Conservation (phyloP, 345 rosid genomes). For the Moricandia arvensis region DNA sequence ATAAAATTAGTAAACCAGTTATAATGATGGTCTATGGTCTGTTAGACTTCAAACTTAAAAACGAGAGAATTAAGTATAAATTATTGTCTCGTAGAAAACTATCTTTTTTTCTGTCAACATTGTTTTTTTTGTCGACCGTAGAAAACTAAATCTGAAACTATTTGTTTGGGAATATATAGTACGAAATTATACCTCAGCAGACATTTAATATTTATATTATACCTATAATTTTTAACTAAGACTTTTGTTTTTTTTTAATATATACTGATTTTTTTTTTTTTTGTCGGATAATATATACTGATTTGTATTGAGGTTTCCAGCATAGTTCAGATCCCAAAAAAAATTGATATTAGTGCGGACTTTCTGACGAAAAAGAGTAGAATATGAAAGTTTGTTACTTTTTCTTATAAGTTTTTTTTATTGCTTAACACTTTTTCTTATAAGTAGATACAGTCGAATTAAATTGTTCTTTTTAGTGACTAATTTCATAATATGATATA, state of each 20-base stretch:
- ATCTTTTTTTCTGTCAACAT: no score
- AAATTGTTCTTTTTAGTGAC: background rate
- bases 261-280: no score
- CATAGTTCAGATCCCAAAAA: background rate
- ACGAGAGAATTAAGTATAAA: background rate
- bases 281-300: background rate
- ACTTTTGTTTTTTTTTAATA: no score
- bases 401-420: background rate
- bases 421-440: background rate
- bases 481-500: background rate
- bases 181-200: no score
- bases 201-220: no score
- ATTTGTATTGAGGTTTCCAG: background rate
- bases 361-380: background rate
- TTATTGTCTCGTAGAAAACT: no score
- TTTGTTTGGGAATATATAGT: no score
- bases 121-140: no score
- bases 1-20: background rate
- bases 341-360: background rate
- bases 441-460: background rate
- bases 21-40: background rate
- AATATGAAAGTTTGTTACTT: background rate
- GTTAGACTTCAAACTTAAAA: background rate
- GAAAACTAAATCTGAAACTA: no score
- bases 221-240: no score